Base-by-base conservation (phyloP, 257 asterid species). In the Solanum medicagineum region DNA sequence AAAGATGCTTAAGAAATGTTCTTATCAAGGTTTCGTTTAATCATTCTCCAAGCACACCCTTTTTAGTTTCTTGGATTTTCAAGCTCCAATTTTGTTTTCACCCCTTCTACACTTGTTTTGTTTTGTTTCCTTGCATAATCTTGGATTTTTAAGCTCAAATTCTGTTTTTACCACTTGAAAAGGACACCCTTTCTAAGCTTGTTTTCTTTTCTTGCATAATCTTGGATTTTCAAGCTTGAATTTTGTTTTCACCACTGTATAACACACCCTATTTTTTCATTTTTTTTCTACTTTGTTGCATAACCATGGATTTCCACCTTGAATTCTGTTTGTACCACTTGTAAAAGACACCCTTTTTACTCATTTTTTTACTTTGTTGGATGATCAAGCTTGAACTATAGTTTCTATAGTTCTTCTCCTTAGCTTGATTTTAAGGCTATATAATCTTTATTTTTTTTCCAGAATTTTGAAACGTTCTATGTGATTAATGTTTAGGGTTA, bases 1-100 rank as follows among this genome's bases (percentile, higher is more conserved):
- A 36, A 96, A 93, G 92, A 96, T 96, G 99, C 99, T 96, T 45
- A 96, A 93, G 88, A 96, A 94, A 84, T 96, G 99, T 90, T 90
- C 87, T 42, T 96, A 96, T 89, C 94, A 96, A 95, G 99, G 99
- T 96, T 26, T 26, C 26, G 22, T 4, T 57, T 53, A 32, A 32
- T 10, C 11, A 24, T 51, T 54, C 49, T 11, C 1, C 74, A 17
- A 36, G 53, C 24, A 57, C 17, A 51, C 42, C 12, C 63, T 11
- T 51, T 51, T 10, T 10, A 0, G 10, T 51, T 51, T 40, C 73
- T 81, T 81, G 40, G 22, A 40, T 55, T 81, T 57, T 45, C 36
- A n/a, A 42, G 22, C 13, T 68, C 9, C 16, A 5, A 11, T 29
- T 65, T 15, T 45, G 47, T 49, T 36, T 55, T 57, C 13, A 65